These are phyloP conservation scores for Oehlia diaphana DNA, from an alignment of 192 early-diverging fungal species.

Conservation along the genomic window DNA sequence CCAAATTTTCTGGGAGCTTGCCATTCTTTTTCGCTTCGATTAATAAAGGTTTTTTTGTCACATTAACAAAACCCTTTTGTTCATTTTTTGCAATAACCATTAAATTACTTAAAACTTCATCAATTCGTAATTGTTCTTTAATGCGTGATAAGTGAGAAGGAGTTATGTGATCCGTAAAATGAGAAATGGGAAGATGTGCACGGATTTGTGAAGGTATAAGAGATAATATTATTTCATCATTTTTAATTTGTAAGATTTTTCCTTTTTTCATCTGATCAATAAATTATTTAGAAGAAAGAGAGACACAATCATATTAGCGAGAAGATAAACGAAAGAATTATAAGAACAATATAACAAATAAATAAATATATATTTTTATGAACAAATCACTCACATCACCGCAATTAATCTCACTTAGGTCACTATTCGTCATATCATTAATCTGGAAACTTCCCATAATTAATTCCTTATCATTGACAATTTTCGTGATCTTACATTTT, in stretches of 20 bases:
- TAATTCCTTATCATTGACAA: constrained; percentile 58
- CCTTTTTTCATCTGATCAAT: constrained; percentile 41
- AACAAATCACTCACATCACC: neutral
- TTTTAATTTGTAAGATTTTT: constrained; percentile 53
- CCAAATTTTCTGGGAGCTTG: constrained; percentile 40
- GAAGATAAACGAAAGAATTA: neutral
- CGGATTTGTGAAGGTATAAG: constrained; percentile 58
- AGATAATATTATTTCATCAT: constrained; percentile 52
- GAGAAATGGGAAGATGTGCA: constrained; percentile 55
- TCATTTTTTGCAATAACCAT: constrained; percentile 56
- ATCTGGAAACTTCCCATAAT: constrained; percentile 50
- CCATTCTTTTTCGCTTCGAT: constrained; percentile 56
- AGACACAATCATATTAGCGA: neutral
- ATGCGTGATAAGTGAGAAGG: constrained; percentile 38
- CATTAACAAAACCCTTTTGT: constrained; percentile 46
- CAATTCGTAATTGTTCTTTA: constrained; percentile 43
- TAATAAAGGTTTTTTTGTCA: constrained; percentile 65
- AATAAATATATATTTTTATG: too few species aligned
- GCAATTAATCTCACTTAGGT: neutral
- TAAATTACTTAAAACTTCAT: constrained; percentile 54
- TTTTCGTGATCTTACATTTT: constrained; percentile 71
- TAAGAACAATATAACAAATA: neutral
- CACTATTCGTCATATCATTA: constrained; percentile 4
- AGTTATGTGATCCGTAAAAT: constrained; percentile 66
- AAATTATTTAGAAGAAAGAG: neutral